Conservation (phyloP, 2,329 filamentous ascomycete genomes). For the Aspergillus sp. region DNA sequence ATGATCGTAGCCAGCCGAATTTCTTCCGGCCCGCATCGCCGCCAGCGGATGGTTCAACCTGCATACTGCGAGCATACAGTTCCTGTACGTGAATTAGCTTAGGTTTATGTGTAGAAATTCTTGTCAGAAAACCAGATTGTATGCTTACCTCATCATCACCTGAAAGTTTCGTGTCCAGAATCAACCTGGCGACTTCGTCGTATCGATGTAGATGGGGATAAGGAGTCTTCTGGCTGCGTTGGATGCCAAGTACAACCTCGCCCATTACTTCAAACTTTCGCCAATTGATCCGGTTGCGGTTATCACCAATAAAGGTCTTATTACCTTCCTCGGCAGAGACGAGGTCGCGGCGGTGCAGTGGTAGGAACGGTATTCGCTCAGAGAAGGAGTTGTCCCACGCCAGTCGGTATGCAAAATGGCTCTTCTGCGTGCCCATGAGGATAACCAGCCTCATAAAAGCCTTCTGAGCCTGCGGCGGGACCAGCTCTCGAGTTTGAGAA, state of each 20-base stretch:
- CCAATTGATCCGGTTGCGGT: conserved; percentile 84
- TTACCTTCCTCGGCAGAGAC: conserved; percentile 92
- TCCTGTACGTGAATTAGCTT: conserved; percentile 42
- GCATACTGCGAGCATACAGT: conserved; percentile 59
- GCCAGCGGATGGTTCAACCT: conserved; percentile 50
- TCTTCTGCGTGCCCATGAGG: conserved; percentile 89
- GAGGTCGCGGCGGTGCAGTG: conserved; percentile 83
- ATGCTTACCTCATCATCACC: conserved; percentile 81
- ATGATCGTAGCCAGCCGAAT: conserved; percentile 45
- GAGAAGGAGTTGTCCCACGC: conserved; percentile 94
- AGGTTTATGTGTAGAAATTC: background rate
- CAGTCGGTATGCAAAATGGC: conserved; percentile 90
- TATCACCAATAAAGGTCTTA: conserved; percentile 76
- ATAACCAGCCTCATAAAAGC: conserved; percentile 86
- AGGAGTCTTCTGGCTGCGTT: conserved; percentile 83
- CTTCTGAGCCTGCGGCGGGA: conserved; percentile 71
- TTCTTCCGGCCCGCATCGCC: conserved; percentile 41
- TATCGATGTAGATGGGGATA: conserved; percentile 72
- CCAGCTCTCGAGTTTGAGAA: conserved; percentile 72
- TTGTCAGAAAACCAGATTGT: background rate
- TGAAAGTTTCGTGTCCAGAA: conserved; percentile 77
- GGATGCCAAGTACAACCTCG: conserved; percentile 84
- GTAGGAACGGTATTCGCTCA: conserved; percentile 90
- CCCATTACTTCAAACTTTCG: conserved; percentile 96
- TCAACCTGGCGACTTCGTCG: conserved; percentile 69